Conservation (phyloP, 2,329 filamentous ascomycete genomes). For the Fusarium verrucosum region DNA sequence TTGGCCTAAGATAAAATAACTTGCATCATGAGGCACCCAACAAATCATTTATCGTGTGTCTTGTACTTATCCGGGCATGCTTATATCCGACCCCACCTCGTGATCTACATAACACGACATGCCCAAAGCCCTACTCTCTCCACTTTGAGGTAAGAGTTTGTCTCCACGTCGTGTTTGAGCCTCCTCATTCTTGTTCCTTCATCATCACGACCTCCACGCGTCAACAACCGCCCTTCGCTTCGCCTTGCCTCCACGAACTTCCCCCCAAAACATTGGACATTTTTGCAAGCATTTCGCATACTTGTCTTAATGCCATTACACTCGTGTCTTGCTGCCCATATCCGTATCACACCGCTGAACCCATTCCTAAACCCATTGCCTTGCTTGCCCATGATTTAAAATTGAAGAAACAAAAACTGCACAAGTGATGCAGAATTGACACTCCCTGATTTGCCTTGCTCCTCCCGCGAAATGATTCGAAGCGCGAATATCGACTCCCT, state of each 20-base stretch:
- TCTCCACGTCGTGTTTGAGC: constrained; percentile 22
- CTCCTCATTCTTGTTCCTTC: constrained; percentile 33
- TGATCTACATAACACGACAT: not conserved
- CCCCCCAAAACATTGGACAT: not conserved
- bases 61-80: constrained; percentile 18
- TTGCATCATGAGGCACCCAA: not conserved
- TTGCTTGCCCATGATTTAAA: not conserved
- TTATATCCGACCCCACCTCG: not conserved
- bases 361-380: not conserved
- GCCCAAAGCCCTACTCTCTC: constrained; percentile 21
- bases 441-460: not conserved
- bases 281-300: not conserved
- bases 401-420: not conserved
- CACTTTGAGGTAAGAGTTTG: constrained; percentile 26
- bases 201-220: constrained; percentile 29
- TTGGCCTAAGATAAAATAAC: no score
- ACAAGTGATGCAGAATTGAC: not conserved
- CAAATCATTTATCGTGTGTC: not conserved
- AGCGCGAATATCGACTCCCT: not conserved
- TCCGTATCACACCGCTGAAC: not conserved
- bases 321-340: not conserved
- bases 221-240: not conserved
- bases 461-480: not conserved
- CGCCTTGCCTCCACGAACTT: not conserved
- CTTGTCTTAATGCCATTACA: constrained; percentile 17